Evolutionary conservation across 306 rosid species (phyloP).

Genomic region (Casuarina cunninghamiana): DNA sequence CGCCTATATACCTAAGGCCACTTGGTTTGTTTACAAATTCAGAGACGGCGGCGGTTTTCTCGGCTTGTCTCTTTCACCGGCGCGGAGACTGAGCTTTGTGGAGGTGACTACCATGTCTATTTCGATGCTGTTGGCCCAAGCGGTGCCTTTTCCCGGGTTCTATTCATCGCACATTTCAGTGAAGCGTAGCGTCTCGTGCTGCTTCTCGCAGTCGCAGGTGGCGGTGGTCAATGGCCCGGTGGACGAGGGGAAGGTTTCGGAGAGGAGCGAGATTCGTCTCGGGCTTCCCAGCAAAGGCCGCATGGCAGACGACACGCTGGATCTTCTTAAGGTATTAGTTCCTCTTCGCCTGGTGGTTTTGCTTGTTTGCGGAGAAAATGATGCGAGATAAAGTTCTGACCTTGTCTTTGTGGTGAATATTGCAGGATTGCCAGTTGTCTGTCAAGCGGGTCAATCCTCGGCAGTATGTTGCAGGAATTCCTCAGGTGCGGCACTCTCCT

Average conservation of each 20-base stretch:
- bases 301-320: constrained; percentile 77
- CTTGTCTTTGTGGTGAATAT: constrained; percentile 1
- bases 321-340: constrained; percentile 68
- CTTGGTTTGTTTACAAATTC: no score
- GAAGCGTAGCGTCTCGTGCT: constrained; percentile 28
- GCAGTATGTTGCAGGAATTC: constrained; percentile 82
- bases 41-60: neutral
- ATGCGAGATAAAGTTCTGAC: neutral
- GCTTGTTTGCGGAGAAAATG: constrained; percentile 11
- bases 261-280: constrained; percentile 64
- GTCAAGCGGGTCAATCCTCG: constrained; percentile 90
- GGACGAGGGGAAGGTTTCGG: constrained; percentile 14
- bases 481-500: constrained; percentile 52
- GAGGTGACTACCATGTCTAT: constrained; percentile 16
- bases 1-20: no score
- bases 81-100: neutral
- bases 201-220: constrained; percentile 41
- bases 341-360: neutral
- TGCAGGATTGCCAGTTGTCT: constrained; percentile 77
- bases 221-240: constrained; percentile 46
- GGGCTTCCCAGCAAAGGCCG: constrained; percentile 95
- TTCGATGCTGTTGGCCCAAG: constrained; percentile 21
- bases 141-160: neutral
- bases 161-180: constrained; percentile 7
- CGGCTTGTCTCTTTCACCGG: neutral